Percentiles rank a stretch among this genome's conserved stretches.
phyloP scores from a whole-genome alignment of 2,329 filamentous ascomycete genomes.

The Biscogniauxia marginata region DNA sequence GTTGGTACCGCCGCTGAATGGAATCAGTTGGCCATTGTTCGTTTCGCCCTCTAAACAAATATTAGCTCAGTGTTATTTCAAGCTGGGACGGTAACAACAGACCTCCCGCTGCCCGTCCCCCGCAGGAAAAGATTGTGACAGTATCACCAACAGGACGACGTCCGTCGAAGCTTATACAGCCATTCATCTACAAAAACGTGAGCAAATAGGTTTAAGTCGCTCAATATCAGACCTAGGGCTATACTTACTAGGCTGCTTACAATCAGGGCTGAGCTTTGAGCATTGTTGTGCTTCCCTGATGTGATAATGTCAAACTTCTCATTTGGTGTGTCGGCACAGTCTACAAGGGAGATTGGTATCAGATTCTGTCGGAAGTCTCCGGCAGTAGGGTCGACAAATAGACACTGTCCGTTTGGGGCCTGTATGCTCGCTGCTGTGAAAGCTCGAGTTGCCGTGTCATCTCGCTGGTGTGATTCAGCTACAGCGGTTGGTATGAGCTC shows the following conservation, averaged over 20 bases:
- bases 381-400: conserved; percentile 51
- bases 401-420: conserved; percentile 47
- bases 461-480: conserved; percentile 47
- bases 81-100: conserved; percentile 18
- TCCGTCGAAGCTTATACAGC: conserved; percentile 51
- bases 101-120: conserved; percentile 49
- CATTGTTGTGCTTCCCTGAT: conserved; percentile 48
- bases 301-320: conserved; percentile 53
- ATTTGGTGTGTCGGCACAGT: conserved; percentile 44
- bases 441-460: conserved; percentile 45
- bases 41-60: conserved; percentile 40
- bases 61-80: conserved; percentile 10
- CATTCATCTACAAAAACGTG: conserved; percentile 37
- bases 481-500: conserved; percentile 48
- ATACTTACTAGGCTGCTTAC: conserved; percentile 46
- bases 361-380: conserved; percentile 55
- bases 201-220: conserved; percentile 1
- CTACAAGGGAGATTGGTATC: conserved; percentile 46
- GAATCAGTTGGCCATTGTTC: conserved; percentile 48
- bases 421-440: conserved; percentile 46
- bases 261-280: conserved; percentile 40
- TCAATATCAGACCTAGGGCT: not conserved
- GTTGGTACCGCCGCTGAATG: conserved; percentile 41
- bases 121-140: conserved; percentile 52
- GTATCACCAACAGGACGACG: conserved; percentile 44